Base-by-base conservation (phyloP, 352 stramenopile species). In the Phytophthora lateralis region DNA sequence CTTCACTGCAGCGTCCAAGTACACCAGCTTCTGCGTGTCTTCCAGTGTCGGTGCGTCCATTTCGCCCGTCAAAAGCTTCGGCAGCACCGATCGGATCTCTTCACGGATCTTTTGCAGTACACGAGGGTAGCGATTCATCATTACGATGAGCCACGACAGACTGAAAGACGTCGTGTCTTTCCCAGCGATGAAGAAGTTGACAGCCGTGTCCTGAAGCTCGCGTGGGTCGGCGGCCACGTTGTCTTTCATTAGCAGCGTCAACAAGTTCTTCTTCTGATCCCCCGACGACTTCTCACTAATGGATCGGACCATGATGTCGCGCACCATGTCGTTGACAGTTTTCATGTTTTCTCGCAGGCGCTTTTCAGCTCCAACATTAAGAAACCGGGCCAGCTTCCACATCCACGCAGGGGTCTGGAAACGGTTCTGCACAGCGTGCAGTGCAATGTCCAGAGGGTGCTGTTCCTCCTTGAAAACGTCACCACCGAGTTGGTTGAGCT, bases 101-200 rank as follows among this genome's bases (percentile, higher is more conserved):
- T 60, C 55, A 6, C 58, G 54, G 26, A 78, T 79, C 41, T 78
- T 77, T 7, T 61, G 34, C 54, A 75, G 42, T 15, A 79, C 72
- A 10, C 56, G 37, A 15, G 75, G 79, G 44, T 88, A 48, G 17
- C 60, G 72, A 15, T 68, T 67, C 34, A 89, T 63, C 49, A 83
- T 74, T 27, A 81, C 81, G 21, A 89, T 57, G 17, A 82, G 68
- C 78, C 77, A 88, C n/a, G 62, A 69, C 18, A 88, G 29, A 17
- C 71, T 76, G 45, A 65, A 75, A 2, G 78, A 71, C 8, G 78
- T 88, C 9, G 78, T 85, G 55, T 85, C 78, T 34, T 73, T 59
- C 18, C 78, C 80, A 27, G 76, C 80, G 17, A 88, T 55, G 30
- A 89, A 60, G 51, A 89, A 85, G 50, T 78, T 85, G 26, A 89